Conservation (phyloP, 257 asterid genomes). For the Nicotiana tomentosiformis region DNA sequence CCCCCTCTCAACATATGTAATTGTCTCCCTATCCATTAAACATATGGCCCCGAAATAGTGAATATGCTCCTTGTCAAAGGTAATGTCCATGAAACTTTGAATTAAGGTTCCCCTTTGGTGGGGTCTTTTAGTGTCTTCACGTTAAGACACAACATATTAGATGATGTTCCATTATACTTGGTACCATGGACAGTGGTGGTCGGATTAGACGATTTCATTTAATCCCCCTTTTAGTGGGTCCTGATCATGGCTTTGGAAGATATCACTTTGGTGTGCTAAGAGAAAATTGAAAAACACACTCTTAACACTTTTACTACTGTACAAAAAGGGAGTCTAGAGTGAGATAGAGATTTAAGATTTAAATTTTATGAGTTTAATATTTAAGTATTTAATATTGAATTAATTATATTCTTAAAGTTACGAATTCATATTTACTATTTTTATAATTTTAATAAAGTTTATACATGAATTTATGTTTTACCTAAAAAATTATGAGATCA, state of each 20-base stretch:
- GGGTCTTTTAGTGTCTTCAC: slow-evolving; percentile 47
- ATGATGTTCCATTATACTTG: background rate
- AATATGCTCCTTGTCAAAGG: background rate
- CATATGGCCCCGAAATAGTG: slow-evolving; percentile 14
- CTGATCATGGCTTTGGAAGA: background rate
- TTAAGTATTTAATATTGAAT: too few species aligned
- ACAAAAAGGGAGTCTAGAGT: too few species aligned
- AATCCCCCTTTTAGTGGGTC: background rate
- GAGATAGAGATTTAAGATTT: too few species aligned
- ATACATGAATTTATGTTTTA: too few species aligned
- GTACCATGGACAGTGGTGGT: background rate
- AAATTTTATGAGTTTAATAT: too few species aligned
- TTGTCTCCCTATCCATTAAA: slow-evolving; percentile 14
- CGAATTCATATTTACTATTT: too few species aligned
- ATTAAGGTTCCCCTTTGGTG: slow-evolving; percentile 23
- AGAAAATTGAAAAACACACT: background rate
- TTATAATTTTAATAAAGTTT: too few species aligned
- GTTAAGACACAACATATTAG: slow-evolving; percentile 16
- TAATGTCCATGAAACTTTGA: background rate
- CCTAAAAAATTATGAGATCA: too few species aligned
- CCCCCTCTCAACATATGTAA: slow-evolving; percentile 12
- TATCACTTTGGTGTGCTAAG: background rate
- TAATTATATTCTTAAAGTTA: too few species aligned
- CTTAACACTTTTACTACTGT: too few species aligned
- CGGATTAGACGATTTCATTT: background rate